phyloP scores from a whole-genome alignment of 345 rosid genomes.

The Hevea brasiliensis region DNA sequence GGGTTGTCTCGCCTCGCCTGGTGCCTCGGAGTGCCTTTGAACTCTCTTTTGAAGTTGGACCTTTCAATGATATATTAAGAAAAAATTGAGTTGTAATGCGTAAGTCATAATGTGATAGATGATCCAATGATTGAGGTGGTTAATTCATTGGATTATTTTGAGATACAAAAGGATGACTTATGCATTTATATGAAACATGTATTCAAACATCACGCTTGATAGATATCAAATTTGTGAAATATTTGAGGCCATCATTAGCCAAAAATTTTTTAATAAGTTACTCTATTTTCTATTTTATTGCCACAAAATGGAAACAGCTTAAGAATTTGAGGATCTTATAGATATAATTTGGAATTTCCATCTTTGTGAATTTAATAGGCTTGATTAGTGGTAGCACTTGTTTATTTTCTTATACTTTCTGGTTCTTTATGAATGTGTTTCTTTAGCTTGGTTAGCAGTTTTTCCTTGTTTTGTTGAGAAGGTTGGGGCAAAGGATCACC shows the following conservation, averaged over 20 bases:
- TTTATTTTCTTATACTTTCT: background rate
- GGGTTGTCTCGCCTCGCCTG: too few relatives aligned
- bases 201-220: too few relatives aligned
- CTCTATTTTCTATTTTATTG: background rate
- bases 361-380: background rate
- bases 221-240: too few relatives aligned
- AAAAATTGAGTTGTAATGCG: background rate
- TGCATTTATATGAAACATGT: background rate
- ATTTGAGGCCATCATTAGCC: too few relatives aligned
- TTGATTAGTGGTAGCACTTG: background rate
- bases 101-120: background rate
- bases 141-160: too few relatives aligned
- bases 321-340: background rate
- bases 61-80: background rate
- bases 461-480: constrained; percentile 21
- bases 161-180: background rate
- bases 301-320: background rate
- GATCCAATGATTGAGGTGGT: background rate
- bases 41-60: background rate
- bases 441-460: constrained; percentile 7
- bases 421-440: background rate
- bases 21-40: too few relatives aligned
- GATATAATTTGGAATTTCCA: background rate
- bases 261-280: background rate
- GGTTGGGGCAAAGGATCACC: constrained; percentile 94